These are phyloP conservation scores for Kwoniella sp. DNA, from an alignment of 768 basidiomycete genomes.

Conservation along the genomic window DNA sequence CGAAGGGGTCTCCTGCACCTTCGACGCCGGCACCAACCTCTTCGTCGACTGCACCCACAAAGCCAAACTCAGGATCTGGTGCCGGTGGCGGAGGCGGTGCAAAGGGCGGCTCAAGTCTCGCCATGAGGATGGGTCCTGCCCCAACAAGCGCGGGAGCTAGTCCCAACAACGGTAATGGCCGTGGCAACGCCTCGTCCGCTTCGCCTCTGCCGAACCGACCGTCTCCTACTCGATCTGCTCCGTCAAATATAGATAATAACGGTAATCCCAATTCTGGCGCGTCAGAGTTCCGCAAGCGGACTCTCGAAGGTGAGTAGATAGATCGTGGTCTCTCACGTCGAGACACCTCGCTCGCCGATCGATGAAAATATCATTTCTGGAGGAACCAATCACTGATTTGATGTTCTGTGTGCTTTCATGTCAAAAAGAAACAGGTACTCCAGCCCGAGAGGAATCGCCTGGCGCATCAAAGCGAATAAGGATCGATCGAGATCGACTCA, in stretches of 20 bases:
- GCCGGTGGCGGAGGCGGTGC: not conserved
- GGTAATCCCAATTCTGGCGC: slow-evolving; percentile 6
- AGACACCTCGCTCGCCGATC: not conserved
- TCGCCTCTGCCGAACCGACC: not conserved
- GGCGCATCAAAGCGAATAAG: slow-evolving; percentile 41
- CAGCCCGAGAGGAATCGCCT: slow-evolving; percentile 38
- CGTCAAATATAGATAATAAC: not conserved
- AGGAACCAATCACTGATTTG: not conserved
- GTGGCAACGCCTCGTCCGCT: not conserved
- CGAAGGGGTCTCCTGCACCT: slow-evolving; percentile 10
- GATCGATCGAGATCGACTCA: slow-evolving; percentile 41
- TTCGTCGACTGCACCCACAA: not conserved
- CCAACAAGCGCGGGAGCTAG: slow-evolving; percentile 1
- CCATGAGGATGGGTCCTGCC: slow-evolving; percentile 29
- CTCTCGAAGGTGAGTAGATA: slow-evolving; percentile 40
- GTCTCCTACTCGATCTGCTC: not conserved
- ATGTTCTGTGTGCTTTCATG: not conserved
- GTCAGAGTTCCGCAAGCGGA: slow-evolving; percentile 33
- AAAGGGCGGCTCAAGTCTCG: slow-evolving; percentile 17
- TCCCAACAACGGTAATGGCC: not conserved
- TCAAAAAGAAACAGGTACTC: slow-evolving; percentile 18
- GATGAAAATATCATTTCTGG: too few relatives aligned
- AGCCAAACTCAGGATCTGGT: not conserved
- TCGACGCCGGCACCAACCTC: not conserved
- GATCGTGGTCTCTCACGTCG: not conserved